Evolutionary conservation across 2,329 filamentous ascomycete genomes (phyloP), one percentile per base, ranked within the genome.

Genomic region (Phaeosphaeria sp.): DNA sequence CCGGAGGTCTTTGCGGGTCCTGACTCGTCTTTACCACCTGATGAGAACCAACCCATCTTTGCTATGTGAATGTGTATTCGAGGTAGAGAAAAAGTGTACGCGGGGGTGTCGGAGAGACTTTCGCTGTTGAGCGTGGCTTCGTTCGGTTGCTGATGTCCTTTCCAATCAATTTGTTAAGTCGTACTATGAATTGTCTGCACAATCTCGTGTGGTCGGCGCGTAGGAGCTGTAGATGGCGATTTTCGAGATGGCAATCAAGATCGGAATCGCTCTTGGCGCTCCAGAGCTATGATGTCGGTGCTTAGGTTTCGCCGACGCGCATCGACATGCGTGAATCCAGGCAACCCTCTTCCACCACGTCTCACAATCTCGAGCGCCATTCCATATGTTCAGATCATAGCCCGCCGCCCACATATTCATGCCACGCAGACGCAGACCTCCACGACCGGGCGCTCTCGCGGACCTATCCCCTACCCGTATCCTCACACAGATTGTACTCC

Each of bases 381-480:
- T 54, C 61, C 63, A 50, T 52, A 70, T 65, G 60, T 55, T 53
- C 54, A 50, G 48, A 41, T 62, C 42, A 62, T 67, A 66, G 59
- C 65, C 56, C 60, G 59, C 60, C 48, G 50, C 43, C 33, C 36
- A 60, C 59, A 50, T 54, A 62, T 58, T 75, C 66, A 85, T 85
- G 83, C 77, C 83, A 64, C 82, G 83, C 59, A 83, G 84, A 67
- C 85, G 87, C 66, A 85, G 86, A 55, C 86, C 85, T 62, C 87
- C 87, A 64, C 84, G 86, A 68, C 85, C 88, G 51, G 88, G 88
- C 75, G 86, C 87, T 57, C 83, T 89, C 65, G 84, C 84, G 52
- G 87, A 90, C 72, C 86, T 90, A 52, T 84, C 87, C 44, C 89
- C 89, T 46, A 80, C 87, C 58, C 86, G 86, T 71, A 90, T 91